Conservation (phyloP, 345 rosid genomes). For the Pistacia integerrima region DNA sequence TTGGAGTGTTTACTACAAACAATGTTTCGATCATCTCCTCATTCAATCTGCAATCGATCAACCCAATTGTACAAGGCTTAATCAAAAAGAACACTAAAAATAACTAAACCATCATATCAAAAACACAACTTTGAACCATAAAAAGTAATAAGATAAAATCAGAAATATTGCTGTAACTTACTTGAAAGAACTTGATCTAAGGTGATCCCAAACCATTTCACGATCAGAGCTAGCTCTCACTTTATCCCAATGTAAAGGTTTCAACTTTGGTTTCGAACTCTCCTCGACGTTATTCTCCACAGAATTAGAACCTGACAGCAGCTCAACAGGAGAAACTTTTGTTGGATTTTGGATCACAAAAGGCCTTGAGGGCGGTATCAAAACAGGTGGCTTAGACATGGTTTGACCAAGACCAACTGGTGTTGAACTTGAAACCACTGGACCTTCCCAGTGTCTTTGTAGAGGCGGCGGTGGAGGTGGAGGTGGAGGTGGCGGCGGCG, state of each 20-base stretch:
- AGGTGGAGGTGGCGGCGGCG: constrained; percentile 36
- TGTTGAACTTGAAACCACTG: constrained; percentile 29
- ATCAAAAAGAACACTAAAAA: not conserved
- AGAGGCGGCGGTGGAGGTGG: constrained; percentile 40
- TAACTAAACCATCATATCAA: not conserved
- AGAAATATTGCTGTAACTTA: constrained; percentile 29
- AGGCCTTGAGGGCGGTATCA: constrained; percentile 69
- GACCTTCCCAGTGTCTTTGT: constrained; percentile 31
- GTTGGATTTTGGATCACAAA: constrained; percentile 49
- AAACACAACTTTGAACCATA: not conserved
- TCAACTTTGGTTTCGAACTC: constrained; percentile 65
- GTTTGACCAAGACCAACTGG: constrained; percentile 38
- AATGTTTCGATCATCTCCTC: constrained; percentile 90
- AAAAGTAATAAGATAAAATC: not conserved
- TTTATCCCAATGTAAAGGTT: constrained; percentile 95
- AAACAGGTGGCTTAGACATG: constrained; percentile 56
- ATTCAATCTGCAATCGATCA: constrained; percentile 67
- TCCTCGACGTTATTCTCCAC: constrained; percentile 45
- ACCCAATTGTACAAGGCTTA: constrained; percentile 13
- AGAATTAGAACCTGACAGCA: constrained; percentile 38
- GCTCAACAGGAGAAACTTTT: constrained; percentile 41
- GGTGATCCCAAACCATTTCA: constrained; percentile 96
- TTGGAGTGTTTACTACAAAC: constrained; percentile 66
- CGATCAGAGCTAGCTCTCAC: constrained; percentile 96
- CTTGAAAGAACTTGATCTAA: constrained; percentile 81